Base-by-base conservation (phyloP, 2,329 filamentous ascomycete genomes). In the Colletotrichum brevisporum region DNA sequence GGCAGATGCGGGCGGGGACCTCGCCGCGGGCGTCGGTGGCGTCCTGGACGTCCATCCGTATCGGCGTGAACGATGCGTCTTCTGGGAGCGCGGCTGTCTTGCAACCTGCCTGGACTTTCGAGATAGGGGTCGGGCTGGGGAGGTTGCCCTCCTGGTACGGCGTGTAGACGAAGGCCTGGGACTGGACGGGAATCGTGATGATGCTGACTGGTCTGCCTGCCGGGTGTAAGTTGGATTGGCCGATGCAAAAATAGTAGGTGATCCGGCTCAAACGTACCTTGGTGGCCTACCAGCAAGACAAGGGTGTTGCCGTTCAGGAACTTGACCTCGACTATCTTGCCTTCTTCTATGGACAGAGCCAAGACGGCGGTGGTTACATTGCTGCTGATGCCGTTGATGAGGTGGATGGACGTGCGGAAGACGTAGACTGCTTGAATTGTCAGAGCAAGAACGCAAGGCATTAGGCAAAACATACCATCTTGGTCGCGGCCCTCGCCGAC, bases 221-320 rank as follows among this genome's bases (percentile, higher is more conserved):
- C 47, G 26, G n/a, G 10, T 21, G n/a, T 43, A 12, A 15, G 31
- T 52, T 48, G n/a, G 18, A 50, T 13, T 51, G 6, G 31, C 31
- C 31, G 31, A 36, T 12, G 10, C 31, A 36, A 0, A 36, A 36
- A 9, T 6, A 6, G 18, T 18, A 27, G 13, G 16, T 31, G 21
- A 16, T 18, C 3, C 5, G 9, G 9, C 6, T 5, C 21, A 70
- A 70, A 50, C 73, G 50, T 74, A 83, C 85, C 81, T 74, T 75
- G 26, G 60, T 72, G 51, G 76, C 75, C 79, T 86, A 87, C 79
- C 2, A 94, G 84, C 1, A 93, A 73, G 61, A 94, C 83, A 2
- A 94, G 76, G 0, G 81, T 84, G 13, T 84, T 78, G 63, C 92
- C 88, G 73, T 91, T 85, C 51, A 93, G 84, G 74, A 94, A 94